These are phyloP conservation scores for Sugiyamaella valdiviana DNA, from an alignment of 805 yeast genomes.

Conservation along the genomic window DNA sequence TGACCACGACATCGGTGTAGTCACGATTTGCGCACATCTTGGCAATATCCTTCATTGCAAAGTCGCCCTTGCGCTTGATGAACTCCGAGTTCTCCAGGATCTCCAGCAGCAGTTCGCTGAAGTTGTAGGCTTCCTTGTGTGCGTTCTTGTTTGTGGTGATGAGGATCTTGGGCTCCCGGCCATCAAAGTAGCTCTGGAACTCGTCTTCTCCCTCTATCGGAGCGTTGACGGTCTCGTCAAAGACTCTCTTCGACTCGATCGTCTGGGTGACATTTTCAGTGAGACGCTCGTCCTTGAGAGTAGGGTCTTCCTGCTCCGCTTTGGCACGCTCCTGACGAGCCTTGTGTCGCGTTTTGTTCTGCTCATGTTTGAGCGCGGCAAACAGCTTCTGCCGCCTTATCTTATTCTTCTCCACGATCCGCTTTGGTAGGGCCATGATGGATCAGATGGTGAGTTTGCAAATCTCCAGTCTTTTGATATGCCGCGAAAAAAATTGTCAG, in stretches of 20 bases:
- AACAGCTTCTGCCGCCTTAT: slow-evolving; percentile 71
- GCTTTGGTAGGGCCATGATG: not conserved
- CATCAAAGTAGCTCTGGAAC: slow-evolving; percentile 53
- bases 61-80: slow-evolving; percentile 80
- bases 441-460: not conserved
- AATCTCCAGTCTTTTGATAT: not conserved
- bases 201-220: slow-evolving; percentile 42
- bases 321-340: slow-evolving; percentile 77
- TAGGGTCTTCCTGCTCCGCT: slow-evolving; percentile 80
- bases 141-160: slow-evolving; percentile 87
- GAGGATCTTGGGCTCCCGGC: slow-evolving; percentile 73
- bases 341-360: slow-evolving; percentile 70
- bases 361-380: slow-evolving; percentile 66
- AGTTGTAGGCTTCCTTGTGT: slow-evolving; percentile 78
- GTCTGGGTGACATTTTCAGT: slow-evolving; percentile 74
- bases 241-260: slow-evolving; percentile 75
- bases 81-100: slow-evolving; percentile 67
- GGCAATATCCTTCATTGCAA: slow-evolving; percentile 80
- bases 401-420: slow-evolving; percentile 43
- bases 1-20: slow-evolving; percentile 79
- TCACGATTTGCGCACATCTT: slow-evolving; percentile 74
- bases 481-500: not conserved
- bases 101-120: slow-evolving; percentile 80
- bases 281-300: slow-evolving; percentile 70
- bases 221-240: slow-evolving; percentile 67